Evolutionary conservation across 345 rosid genomes (phyloP), one percentile per base, ranked within the genome.

Genomic region (Carallia brachiata): DNA sequence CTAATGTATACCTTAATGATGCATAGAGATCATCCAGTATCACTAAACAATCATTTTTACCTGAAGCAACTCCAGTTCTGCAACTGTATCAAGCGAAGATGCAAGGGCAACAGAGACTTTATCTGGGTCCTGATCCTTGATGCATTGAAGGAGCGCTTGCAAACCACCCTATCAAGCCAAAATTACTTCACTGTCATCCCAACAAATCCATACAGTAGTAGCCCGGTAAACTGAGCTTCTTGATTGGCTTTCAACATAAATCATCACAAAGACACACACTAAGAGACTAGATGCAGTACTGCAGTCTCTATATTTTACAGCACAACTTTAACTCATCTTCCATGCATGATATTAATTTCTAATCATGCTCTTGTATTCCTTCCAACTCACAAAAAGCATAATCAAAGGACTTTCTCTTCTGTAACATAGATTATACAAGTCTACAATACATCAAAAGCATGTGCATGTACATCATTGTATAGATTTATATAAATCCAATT

Each of bases 111-210:
- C 77, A 52, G 98, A 94, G 60, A 91, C 92, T 83, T 79, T 88
- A 82, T 94, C 98, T 34, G 97, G 92, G 78, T 91, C 93, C 84
- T 94, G 89, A 52, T 90, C 90, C 86, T 90, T 88, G 52, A 94
- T 88, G 63, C 63, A 73, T 70, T 81, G 83, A 70, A 90, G 74
- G 69, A 94, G 97, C 15, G 80, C 85, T 79, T 94, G 83, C 77
- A 94, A 73, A 81, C 97, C 97, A 66, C 90, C 97, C 98, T 94
- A 65, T 47, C 64, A 70, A 80, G 73, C 61, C 69, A 74, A 70
- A 66, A 61, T 53, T 64, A 50, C 32, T 28, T 34, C 7, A 65
- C 36, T 50, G 57, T 71, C 57, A 72, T 60, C 72, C 71, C 59
- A 58, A 60, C 19, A 55, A 17, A 31, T 66, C 78, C 74, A 39